These are phyloP conservation scores for Aspergillus calidoustus DNA, from an alignment of 2,329 filamentous ascomycete genomes.

Conservation along the genomic window DNA sequence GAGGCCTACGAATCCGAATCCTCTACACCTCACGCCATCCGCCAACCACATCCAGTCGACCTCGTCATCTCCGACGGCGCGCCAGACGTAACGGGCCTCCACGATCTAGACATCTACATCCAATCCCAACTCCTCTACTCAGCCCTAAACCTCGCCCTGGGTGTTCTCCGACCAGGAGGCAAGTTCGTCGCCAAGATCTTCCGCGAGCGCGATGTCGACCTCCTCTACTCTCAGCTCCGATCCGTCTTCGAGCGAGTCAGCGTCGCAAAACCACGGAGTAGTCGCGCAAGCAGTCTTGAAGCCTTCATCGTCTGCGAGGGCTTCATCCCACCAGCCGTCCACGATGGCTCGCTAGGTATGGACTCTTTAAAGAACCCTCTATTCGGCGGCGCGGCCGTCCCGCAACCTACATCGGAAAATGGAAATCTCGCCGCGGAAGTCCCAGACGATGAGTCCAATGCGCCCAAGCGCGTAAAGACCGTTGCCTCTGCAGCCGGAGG, in stretches of 20 bases:
- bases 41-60: conserved; percentile 79
- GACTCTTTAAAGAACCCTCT: conserved; percentile 44
- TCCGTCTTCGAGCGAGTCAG: conserved; percentile 86
- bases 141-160: conserved; percentile 88
- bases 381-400: conserved; percentile 43
- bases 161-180: conserved; percentile 88
- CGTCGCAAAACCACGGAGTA: conserved; percentile 91
- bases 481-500: conserved; percentile 17
- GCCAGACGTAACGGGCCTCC: conserved; percentile 92
- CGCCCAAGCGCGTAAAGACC: conserved; percentile 17
- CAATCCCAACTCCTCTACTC: conserved; percentile 95
- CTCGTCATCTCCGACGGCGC: conserved; percentile 94
- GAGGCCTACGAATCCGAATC: conserved; percentile 57
- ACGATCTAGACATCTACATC: conserved; percentile 97
- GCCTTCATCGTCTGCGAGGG: conserved; percentile 95
- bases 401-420: conserved; percentile 34
- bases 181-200: conserved; percentile 99
- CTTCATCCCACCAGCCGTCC: conserved; percentile 70
- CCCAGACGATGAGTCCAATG: conserved; percentile 48
- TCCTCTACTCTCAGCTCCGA: conserved; percentile 91
- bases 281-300: conserved; percentile 93
- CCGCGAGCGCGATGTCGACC: conserved; percentile 89
- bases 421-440: conserved; percentile 43
- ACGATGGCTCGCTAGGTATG: conserved; percentile 54
- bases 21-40: conserved; percentile 45